Evolutionary conservation across 352 stramenopile species (phyloP).

Genomic region (Phytophthora podocarpi): DNA sequence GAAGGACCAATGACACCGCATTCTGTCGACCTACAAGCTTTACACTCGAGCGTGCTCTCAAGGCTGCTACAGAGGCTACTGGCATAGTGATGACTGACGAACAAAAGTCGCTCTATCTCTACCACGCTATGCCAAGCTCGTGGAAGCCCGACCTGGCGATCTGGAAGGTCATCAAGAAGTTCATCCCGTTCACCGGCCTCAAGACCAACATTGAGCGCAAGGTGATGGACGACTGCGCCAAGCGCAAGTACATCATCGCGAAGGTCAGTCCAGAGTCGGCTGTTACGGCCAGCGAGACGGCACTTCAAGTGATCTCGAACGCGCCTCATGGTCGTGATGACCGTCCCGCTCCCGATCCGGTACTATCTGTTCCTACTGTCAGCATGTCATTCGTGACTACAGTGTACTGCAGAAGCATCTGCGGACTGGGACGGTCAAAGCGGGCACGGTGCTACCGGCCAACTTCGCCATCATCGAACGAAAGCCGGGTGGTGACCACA

Average conservation of each 20-base stretch:
- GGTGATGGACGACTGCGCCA: not conserved
- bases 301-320: not conserved
- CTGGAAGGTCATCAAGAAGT: slow-evolving; percentile 16
- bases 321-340: not conserved
- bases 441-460: slow-evolving; percentile 7
- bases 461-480: slow-evolving; percentile 14
- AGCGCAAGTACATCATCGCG: not conserved
- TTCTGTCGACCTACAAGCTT: too few relatives aligned
- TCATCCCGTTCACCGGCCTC: slow-evolving; percentile 14
- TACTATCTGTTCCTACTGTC: not conserved
- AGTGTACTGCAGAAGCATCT: slow-evolving; percentile 17
- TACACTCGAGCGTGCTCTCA: slow-evolving; percentile 8
- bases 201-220: too few relatives aligned
- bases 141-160: slow-evolving; percentile 12
- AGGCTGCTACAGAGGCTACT: not conserved
- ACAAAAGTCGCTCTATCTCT: slow-evolving; percentile 16
- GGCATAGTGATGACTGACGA: slow-evolving; percentile 10
- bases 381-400: slow-evolving; percentile 16
- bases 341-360: not conserved
- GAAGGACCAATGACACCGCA: too few relatives aligned
- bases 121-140: slow-evolving; percentile 12
- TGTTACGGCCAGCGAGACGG: not conserved
- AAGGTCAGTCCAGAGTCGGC: slow-evolving; percentile 5
- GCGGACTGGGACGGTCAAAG: slow-evolving; percentile 3
- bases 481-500: not conserved